These are phyloP conservation scores for Rhizopus stolonifer DNA, from an alignment of 371 early-diverging fungal species.

Conservation along the genomic window DNA sequence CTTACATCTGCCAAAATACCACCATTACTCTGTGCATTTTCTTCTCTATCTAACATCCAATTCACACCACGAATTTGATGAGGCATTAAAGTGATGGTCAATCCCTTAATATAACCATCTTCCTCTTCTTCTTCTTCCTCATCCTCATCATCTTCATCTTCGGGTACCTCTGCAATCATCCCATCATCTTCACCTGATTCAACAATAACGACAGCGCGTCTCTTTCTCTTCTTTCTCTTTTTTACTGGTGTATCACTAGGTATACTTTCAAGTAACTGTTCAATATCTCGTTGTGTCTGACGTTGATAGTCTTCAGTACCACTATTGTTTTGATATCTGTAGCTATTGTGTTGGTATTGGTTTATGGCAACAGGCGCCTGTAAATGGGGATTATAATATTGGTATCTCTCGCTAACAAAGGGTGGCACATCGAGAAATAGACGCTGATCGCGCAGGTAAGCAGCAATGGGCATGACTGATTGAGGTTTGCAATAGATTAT, in stretches of 20 bases:
- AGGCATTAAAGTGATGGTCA: slow-evolving; percentile 32
- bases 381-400: slow-evolving; percentile 34
- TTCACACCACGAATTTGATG: slow-evolving; percentile 43
- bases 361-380: neutral
- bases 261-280: slow-evolving; percentile 39
- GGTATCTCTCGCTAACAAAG: slow-evolving; percentile 36
- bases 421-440: slow-evolving; percentile 32
- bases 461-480: slow-evolving; percentile 11
- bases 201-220: slow-evolving; percentile 1
- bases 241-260: slow-evolving; percentile 22
- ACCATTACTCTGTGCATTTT: slow-evolving; percentile 52
- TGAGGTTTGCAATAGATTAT: slow-evolving; percentile 40
- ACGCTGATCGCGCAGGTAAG: slow-evolving; percentile 17
- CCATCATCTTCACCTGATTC: slow-evolving; percentile 18
- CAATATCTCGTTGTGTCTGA: slow-evolving; percentile 37
- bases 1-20: slow-evolving; percentile 76
- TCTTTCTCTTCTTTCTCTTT: slow-evolving; percentile 9
- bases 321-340: neutral
- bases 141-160: neutral
- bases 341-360: neutral
- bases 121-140: slow-evolving; percentile 15
- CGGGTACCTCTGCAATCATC: neutral
- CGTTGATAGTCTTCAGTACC: neutral
- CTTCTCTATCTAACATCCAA: slow-evolving; percentile 53
- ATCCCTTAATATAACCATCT: slow-evolving; percentile 29